Conservation (phyloP, 495 filamentous ascomycete species). For the Cairneyella variabilis region DNA sequence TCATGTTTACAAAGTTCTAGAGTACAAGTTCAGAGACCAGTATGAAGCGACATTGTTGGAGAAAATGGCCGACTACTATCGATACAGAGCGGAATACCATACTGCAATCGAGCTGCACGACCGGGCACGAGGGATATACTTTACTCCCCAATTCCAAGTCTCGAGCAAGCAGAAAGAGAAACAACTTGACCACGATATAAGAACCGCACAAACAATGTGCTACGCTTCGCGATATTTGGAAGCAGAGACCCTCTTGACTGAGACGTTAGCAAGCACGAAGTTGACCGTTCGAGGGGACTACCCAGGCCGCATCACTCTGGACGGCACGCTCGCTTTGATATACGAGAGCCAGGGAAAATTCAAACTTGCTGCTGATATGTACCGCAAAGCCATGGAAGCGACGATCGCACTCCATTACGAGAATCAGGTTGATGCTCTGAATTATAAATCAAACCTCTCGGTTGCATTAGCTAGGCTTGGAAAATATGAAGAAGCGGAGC, state of each 20-base stretch:
- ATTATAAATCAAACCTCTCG: background rate
- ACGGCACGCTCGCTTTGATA: too few relatives aligned
- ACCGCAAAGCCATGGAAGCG: background rate
- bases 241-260: too few relatives aligned
- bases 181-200: too few relatives aligned
- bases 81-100: background rate
- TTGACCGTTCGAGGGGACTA: too few relatives aligned
- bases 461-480: slow-evolving; percentile 2
- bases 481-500: slow-evolving; percentile 1
- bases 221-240: too few relatives aligned
- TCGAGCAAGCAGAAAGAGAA: too few relatives aligned
- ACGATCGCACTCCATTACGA: slow-evolving; percentile 19
- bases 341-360: too few relatives aligned
- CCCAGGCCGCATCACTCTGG: too few relatives aligned
- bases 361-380: too few relatives aligned
- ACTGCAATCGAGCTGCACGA: background rate
- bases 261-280: too few relatives aligned
- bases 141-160: background rate
- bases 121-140: background rate
- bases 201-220: too few relatives aligned
- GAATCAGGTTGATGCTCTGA: slow-evolving; percentile 20
- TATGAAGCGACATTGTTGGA: background rate
- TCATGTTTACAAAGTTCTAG: background rate
- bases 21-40: background rate
- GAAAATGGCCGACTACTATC: background rate